These are phyloP conservation scores for Ogataea siamensis DNA, from an alignment of 805 yeast genomes.

Conservation along the genomic window DNA sequence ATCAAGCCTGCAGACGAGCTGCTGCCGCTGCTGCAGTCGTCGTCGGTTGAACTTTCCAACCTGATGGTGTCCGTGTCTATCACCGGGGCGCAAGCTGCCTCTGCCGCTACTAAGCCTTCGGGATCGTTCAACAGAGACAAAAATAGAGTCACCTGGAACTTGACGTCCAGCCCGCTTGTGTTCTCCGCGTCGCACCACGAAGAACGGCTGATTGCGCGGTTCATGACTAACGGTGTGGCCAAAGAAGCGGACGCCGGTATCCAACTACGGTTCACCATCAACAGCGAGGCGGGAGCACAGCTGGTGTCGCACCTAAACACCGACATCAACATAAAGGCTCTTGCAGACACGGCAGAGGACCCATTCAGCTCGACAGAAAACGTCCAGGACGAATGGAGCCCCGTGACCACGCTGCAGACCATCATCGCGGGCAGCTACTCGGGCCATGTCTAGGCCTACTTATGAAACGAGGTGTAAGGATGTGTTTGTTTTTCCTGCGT, in stretches of 20 bases:
- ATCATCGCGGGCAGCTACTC: slow-evolving; percentile 50
- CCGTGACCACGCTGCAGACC: slow-evolving; percentile 45
- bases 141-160: slow-evolving; percentile 85
- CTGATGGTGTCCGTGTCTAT: slow-evolving; percentile 61
- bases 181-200: slow-evolving; percentile 41
- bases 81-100: slow-evolving; percentile 57
- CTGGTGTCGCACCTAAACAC: slow-evolving; percentile 42
- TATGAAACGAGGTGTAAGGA: slow-evolving; percentile 12
- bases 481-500: neutral
- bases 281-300: slow-evolving; percentile 42
- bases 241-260: slow-evolving; percentile 75
- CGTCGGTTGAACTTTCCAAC: slow-evolving; percentile 50
- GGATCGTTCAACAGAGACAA: slow-evolving; percentile 88
- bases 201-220: slow-evolving; percentile 80
- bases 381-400: slow-evolving; percentile 29
- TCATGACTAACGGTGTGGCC: slow-evolving; percentile 70
- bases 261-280: slow-evolving; percentile 59
- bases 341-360: slow-evolving; percentile 31
- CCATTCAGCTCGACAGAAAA: slow-evolving; percentile 34
- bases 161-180: slow-evolving; percentile 38
- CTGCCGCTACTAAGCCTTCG: slow-evolving; percentile 87
- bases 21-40: slow-evolving; percentile 33
- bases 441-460: slow-evolving; percentile 33
- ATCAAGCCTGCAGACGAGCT: slow-evolving; percentile 54
- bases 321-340: slow-evolving; percentile 34